phyloP scores from a whole-genome alignment of 371 early-diverging fungal genomes.

The Dipsacomyces acuminosporus region DNA sequence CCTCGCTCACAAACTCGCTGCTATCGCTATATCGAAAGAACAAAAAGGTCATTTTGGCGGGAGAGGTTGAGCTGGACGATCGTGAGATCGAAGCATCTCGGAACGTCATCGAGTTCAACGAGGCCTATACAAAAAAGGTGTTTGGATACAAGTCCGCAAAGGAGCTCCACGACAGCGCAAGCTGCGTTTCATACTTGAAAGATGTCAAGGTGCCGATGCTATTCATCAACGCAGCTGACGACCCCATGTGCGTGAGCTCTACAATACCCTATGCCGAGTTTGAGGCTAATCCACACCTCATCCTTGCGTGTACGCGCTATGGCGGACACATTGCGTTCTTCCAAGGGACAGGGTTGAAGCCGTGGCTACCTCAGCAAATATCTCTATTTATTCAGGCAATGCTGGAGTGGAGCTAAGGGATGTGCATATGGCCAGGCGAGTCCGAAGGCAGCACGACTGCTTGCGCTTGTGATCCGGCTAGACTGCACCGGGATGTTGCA shows the following conservation, averaged over 20 bases:
- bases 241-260: slow-evolving; percentile 74
- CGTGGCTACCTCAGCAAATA: slow-evolving; percentile 65
- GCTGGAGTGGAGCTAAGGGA: slow-evolving; percentile 41
- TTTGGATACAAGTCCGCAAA: slow-evolving; percentile 71
- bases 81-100: slow-evolving; percentile 49
- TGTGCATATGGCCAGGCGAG: too few relatives aligned
- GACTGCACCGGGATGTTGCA: too few relatives aligned
- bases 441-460: too few relatives aligned
- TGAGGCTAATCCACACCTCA: slow-evolving; percentile 68
- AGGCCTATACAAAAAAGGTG: slow-evolving; percentile 61
- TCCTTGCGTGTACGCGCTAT: slow-evolving; percentile 75
- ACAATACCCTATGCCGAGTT: slow-evolving; percentile 70
- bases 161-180: slow-evolving; percentile 78
- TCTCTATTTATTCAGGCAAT: slow-evolving; percentile 63
- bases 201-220: slow-evolving; percentile 71
- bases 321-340: slow-evolving; percentile 98
- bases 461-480: too few relatives aligned
- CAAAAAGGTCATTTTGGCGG: slow-evolving; percentile 52
- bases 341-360: slow-evolving; percentile 53
- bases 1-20: slow-evolving; percentile 65
- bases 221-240: slow-evolving; percentile 84
- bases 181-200: slow-evolving; percentile 65
- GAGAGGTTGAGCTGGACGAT: slow-evolving; percentile 50
- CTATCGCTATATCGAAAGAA: slow-evolving; percentile 60
- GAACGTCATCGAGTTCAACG: slow-evolving; percentile 73